phyloP scores from a whole-genome alignment of 257 asterid genomes.

The Thymus mandschuricus region DNA sequence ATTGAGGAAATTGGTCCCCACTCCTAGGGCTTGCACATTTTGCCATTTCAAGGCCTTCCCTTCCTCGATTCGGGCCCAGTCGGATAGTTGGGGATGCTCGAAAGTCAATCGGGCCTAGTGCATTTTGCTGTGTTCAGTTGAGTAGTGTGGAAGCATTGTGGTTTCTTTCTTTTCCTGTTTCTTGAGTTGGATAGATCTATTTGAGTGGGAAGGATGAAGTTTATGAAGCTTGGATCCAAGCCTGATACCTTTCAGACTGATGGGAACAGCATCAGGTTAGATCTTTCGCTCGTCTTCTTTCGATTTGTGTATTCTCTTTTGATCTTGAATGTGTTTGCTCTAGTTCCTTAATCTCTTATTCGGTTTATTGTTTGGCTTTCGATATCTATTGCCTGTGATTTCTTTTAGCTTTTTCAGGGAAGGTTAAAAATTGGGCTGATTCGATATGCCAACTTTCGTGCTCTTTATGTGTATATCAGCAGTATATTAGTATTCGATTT shows the following conservation, averaged over 20 bases:
- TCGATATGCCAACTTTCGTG: neutral
- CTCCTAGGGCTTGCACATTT: conserved; percentile 39
- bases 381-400: conserved; percentile 16
- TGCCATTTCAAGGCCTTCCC: conserved; percentile 45
- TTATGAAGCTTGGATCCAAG: conserved; percentile 99
- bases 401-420: neutral
- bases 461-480: neutral
- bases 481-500: neutral
- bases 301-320: conserved; percentile 6
- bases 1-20: conserved; percentile 73
- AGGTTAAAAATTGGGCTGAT: neutral
- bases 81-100: conserved; percentile 49
- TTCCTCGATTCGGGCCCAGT: conserved; percentile 54
- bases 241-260: conserved; percentile 86
- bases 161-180: conserved; percentile 16
- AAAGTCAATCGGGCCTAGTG: conserved; percentile 37
- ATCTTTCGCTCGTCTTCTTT: conserved; percentile 32
- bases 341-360: conserved; percentile 7
- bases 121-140: conserved; percentile 44
- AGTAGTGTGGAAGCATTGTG: conserved; percentile 41
- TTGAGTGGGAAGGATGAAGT: conserved; percentile 78
- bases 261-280: conserved; percentile 73
- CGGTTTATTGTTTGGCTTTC: conserved; percentile 7
- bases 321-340: neutral
- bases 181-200: conserved; percentile 41